Evolutionary conservation across 2,329 filamentous ascomycete genomes (phyloP).

Genomic region (Scedosporium dehoogii): DNA sequence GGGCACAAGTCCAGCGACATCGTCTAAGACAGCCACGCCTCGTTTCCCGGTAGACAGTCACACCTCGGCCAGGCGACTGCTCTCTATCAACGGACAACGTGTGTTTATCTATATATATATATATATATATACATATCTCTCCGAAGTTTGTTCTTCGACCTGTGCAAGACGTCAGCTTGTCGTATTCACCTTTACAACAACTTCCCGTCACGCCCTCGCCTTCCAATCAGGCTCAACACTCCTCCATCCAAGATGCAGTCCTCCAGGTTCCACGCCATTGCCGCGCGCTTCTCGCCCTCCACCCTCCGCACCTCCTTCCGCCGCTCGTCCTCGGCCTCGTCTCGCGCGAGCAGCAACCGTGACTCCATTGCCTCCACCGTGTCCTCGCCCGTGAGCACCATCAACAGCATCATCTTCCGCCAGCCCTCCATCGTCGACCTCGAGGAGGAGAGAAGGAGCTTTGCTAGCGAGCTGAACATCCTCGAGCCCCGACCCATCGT

Average conservation of each 20-base stretch:
- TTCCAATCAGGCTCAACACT: not conserved
- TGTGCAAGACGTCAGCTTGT: not conserved
- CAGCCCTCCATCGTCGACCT: conserved; percentile 47
- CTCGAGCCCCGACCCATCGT: conserved; percentile 53
- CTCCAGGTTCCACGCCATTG: conserved; percentile 39
- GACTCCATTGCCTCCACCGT: conserved; percentile 33
- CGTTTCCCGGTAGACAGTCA: not conserved
- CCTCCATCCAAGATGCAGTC: conserved; percentile 29
- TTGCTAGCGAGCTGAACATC: conserved; percentile 42
- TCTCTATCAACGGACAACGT: not conserved
- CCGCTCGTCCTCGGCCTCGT: conserved; percentile 37
- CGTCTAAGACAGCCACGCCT: not conserved
- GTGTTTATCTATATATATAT: not conserved
- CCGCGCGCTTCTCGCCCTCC: conserved; percentile 39
- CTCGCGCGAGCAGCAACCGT: conserved; percentile 28
- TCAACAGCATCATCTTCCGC: conserved; percentile 50
- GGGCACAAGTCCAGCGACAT: not conserved
- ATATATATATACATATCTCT: not conserved
- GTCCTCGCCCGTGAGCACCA: conserved; percentile 35
- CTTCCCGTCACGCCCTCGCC: not conserved
- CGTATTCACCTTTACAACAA: not conserved
- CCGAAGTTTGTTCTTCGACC: not conserved
- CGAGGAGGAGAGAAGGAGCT: conserved; percentile 46
- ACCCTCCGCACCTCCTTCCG: conserved; percentile 43
- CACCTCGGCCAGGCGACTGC: not conserved